phyloP scores from a whole-genome alignment of 306 rosid genomes.

The Mucuna pruriens region DNA sequence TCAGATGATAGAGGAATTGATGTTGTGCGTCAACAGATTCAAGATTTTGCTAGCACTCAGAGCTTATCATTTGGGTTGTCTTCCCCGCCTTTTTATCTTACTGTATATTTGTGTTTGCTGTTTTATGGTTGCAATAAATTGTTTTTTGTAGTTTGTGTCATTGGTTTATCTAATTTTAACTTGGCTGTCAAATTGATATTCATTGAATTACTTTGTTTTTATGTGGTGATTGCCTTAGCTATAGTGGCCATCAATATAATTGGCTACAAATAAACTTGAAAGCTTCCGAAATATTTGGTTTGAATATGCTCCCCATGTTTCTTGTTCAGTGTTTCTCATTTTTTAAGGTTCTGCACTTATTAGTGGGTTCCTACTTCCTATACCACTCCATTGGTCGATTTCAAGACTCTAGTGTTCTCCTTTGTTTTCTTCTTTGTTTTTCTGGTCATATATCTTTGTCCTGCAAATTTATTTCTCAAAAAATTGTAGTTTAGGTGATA shows the following conservation, averaged over 20 bases:
- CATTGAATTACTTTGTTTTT: slow-evolving; percentile 10
- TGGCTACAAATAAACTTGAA: background rate
- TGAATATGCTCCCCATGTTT: background rate
- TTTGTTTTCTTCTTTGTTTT: background rate
- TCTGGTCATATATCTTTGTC: slow-evolving; percentile 10
- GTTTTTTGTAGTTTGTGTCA: background rate
- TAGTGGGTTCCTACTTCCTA: background rate
- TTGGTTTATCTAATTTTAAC: background rate
- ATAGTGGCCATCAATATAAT: background rate
- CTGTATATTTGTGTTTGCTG: background rate
- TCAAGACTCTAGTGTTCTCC: slow-evolving; percentile 7
- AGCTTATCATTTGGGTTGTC: slow-evolving; percentile 90
- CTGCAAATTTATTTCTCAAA: background rate
- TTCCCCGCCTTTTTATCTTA: slow-evolving; percentile 10
- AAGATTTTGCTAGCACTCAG: slow-evolving; percentile 94
- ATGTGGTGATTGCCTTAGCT: background rate
- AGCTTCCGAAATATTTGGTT: background rate
- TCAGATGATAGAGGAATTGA: slow-evolving; percentile 97
- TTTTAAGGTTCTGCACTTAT: slow-evolving; percentile 11
- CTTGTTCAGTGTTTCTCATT: background rate
- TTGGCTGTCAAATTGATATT: background rate
- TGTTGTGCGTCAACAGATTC: slow-evolving; percentile 92
- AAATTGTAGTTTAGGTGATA: background rate
- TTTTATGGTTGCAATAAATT: background rate
- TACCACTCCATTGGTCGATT: background rate